These are phyloP conservation scores for Penicillium robsamsonii DNA, from an alignment of 495 filamentous ascomycete genomes.

Conservation along the genomic window DNA sequence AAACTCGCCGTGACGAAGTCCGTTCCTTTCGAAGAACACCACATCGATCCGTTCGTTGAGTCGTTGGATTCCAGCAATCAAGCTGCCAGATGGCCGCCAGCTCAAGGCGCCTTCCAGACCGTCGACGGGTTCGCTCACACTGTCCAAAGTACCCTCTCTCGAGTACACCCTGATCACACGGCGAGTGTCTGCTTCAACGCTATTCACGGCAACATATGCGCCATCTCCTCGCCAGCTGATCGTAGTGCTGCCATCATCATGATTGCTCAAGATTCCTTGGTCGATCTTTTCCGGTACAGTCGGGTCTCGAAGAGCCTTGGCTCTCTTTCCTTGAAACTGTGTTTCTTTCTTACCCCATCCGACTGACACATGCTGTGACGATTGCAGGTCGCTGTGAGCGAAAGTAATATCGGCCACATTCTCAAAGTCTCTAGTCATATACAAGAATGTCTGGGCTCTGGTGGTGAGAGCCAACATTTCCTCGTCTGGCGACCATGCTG, in stretches of 20 bases:
- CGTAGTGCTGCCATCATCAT: slow-evolving; percentile 65
- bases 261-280: slow-evolving; percentile 67
- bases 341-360: slow-evolving; percentile 99
- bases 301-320: slow-evolving; percentile 85
- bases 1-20: slow-evolving; percentile 90
- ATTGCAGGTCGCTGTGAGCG: slow-evolving; percentile 71
- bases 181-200: slow-evolving; percentile 60
- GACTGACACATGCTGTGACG: slow-evolving; percentile 93
- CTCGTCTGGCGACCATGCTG: slow-evolving; percentile 93
- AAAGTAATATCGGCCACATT: slow-evolving; percentile 71
- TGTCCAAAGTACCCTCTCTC: slow-evolving; percentile 84
- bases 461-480: slow-evolving; percentile 84
- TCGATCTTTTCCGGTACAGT: slow-evolving; percentile 94
- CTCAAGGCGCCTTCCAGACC: slow-evolving; percentile 79
- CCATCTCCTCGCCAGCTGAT: slow-evolving; percentile 97
- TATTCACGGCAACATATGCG: slow-evolving; percentile 83
- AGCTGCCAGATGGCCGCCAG: slow-evolving; percentile 88
- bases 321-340: slow-evolving; percentile 92
- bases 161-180: slow-evolving; percentile 85
- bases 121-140: slow-evolving; percentile 91
- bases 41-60: slow-evolving; percentile 69
- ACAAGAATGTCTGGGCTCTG: slow-evolving; percentile 71
- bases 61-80: slow-evolving; percentile 81
- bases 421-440: slow-evolving; percentile 93
- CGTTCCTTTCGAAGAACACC: slow-evolving; percentile 95